These are phyloP conservation scores for Aspergillus mulundensis DNA, from an alignment of 495 filamentous ascomycete genomes.

Conservation along the genomic window DNA sequence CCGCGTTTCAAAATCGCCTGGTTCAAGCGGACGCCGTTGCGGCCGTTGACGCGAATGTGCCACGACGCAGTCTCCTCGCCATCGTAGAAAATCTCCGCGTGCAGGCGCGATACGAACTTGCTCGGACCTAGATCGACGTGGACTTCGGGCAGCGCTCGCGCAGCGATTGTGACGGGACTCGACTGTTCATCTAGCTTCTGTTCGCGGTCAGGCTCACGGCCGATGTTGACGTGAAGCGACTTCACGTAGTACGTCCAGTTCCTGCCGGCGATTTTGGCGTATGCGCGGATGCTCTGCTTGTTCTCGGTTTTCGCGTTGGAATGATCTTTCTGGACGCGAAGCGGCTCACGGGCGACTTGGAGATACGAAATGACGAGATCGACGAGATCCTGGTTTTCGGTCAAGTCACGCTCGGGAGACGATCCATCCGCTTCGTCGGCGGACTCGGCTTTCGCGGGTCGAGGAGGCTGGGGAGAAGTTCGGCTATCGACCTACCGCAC, in stretches of 20 bases:
- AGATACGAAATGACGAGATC: slow-evolving; percentile 70
- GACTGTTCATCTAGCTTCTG: slow-evolving; percentile 41
- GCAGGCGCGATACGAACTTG: slow-evolving; percentile 84
- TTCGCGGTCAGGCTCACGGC: slow-evolving; percentile 66
- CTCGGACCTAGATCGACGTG: slow-evolving; percentile 92
- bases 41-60: slow-evolving; percentile 81
- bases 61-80: slow-evolving; percentile 57
- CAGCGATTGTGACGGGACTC: slow-evolving; percentile 41
- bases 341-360: slow-evolving; percentile 50
- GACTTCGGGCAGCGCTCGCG: slow-evolving; percentile 50
- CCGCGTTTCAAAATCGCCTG: slow-evolving; percentile 62
- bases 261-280: slow-evolving; percentile 85
- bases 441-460: slow-evolving; percentile 31
- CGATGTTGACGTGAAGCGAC: slow-evolving; percentile 74
- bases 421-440: slow-evolving; percentile 43
- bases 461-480: slow-evolving; percentile 24
- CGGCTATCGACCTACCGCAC: slow-evolving; percentile 35
- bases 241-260: slow-evolving; percentile 96
- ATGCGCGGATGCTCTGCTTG: slow-evolving; percentile 72
- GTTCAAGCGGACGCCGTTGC: slow-evolving; percentile 84
- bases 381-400: slow-evolving; percentile 60
- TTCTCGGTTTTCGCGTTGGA: slow-evolving; percentile 70
- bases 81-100: slow-evolving; percentile 83
- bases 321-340: slow-evolving; percentile 69
- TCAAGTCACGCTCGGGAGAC: slow-evolving; percentile 48